These are phyloP conservation scores for Cladochytrium replicatum DNA, from an alignment of 192 early-diverging fungal genomes.

Conservation along the genomic window DNA sequence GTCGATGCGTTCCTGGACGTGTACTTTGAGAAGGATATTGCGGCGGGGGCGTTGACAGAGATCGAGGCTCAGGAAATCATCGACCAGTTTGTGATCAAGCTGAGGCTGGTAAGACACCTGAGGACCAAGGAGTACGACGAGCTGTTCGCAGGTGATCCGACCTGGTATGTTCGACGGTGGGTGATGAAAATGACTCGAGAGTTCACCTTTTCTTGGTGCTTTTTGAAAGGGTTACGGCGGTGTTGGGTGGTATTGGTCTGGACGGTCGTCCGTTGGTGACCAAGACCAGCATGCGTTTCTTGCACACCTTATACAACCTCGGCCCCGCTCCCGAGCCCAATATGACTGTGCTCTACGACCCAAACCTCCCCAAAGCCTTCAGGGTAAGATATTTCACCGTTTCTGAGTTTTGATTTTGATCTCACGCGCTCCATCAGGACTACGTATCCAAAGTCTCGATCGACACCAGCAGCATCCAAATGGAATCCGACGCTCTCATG, in stretches of 20 bases:
- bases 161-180: constrained; percentile 7
- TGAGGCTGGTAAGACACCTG: constrained; percentile 18
- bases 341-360: constrained; percentile 14
- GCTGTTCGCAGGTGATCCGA: constrained; percentile 16
- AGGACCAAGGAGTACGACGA: constrained; percentile 17
- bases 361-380: constrained; percentile 7
- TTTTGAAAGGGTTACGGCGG: constrained; percentile 11
- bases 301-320: constrained; percentile 14
- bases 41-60: constrained; percentile 9
- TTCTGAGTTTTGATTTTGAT: too few species aligned
- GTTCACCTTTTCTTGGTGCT: neutral
- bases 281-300: constrained; percentile 13
- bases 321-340: constrained; percentile 16
- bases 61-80: constrained; percentile 15
- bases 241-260: constrained; percentile 9
- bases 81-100: constrained; percentile 18
- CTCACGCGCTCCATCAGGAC: too few species aligned
- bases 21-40: constrained; percentile 16
- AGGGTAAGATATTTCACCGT: too few species aligned
- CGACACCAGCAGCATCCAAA: constrained; percentile 16
- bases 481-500: constrained; percentile 16
- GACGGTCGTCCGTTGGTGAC: constrained; percentile 12
- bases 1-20: constrained; percentile 18
- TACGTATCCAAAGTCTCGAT: constrained; percentile 13
- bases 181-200: neutral